Conservation (phyloP, 345 rosid species). For the Triadica sebifera region DNA sequence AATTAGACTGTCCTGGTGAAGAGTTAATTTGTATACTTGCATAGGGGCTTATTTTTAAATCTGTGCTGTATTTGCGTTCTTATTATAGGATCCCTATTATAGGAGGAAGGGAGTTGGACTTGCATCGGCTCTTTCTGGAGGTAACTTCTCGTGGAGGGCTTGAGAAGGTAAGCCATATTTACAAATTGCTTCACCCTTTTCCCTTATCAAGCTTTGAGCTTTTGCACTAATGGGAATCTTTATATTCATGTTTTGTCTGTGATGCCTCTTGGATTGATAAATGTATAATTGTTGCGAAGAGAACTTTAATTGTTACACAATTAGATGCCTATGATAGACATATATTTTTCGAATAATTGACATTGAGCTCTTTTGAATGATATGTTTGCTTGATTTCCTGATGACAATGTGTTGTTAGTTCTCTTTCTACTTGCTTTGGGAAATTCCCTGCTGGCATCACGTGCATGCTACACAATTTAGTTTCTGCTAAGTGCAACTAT, state of each 20-base stretch:
- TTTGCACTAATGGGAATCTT: too few relatives aligned
- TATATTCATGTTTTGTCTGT: background rate
- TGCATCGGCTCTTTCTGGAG: constrained; percentile 87
- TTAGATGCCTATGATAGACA: background rate
- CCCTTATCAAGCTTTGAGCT: background rate
- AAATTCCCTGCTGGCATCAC: too few relatives aligned
- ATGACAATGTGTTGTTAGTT: background rate
- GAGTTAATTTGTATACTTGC: background rate
- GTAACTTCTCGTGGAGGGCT: constrained; percentile 96
- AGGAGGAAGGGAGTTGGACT: constrained; percentile 85
- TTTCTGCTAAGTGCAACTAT: background rate
- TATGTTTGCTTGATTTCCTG: background rate
- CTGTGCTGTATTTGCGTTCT: constrained; percentile 3
- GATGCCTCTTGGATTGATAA: background rate
- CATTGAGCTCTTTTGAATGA: background rate
- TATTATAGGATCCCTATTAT: constrained; percentile 76
- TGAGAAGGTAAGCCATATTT: constrained; percentile 61
- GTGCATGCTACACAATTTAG: too few relatives aligned
- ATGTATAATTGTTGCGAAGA: background rate
- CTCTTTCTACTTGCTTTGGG: background rate
- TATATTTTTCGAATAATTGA: background rate
- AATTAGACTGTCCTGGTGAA: background rate
- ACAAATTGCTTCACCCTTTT: background rate
- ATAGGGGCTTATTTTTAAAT: background rate
- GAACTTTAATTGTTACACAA: background rate